Conservation (phyloP, 169 alveolate species). For the Babesia ovata region DNA sequence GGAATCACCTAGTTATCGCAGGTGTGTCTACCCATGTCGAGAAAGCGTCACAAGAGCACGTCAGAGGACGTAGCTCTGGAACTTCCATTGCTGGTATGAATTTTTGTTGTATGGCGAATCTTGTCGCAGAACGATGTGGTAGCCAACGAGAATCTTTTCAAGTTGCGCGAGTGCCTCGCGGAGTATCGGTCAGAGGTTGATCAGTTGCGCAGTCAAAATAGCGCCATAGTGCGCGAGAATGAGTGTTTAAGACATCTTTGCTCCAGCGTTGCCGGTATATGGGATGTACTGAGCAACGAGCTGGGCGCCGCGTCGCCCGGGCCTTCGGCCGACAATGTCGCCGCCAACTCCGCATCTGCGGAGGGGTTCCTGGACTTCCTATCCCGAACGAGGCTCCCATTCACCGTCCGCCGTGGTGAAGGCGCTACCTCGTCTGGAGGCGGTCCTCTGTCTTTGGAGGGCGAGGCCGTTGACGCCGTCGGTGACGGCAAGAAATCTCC, state of each 20-base stretch:
- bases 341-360: not conserved
- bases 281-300: slow-evolving; percentile 47
- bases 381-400: not conserved
- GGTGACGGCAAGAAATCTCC: not conserved
- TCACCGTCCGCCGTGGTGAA: not conserved
- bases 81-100: slow-evolving; percentile 18
- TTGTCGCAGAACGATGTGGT: slow-evolving; percentile 1
- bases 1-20: not conserved
- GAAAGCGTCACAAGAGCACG: not conserved
- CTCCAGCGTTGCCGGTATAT: slow-evolving; percentile 22
- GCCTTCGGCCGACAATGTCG: not conserved
- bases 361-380: slow-evolving; percentile 5
- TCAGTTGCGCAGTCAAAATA: slow-evolving; percentile 6
- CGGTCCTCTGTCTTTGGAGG: not conserved
- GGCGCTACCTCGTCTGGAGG: not conserved
- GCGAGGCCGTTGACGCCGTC: not conserved
- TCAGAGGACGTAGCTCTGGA: slow-evolving; percentile 13
- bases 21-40: slow-evolving; percentile 17
- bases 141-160: slow-evolving; percentile 5
- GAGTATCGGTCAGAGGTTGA: slow-evolving; percentile 51
- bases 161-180: slow-evolving; percentile 42
- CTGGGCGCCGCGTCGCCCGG: not conserved
- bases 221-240: slow-evolving; percentile 29
- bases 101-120: not conserved
- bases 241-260: slow-evolving; percentile 26